Evolutionary conservation across 2,329 filamentous ascomycete species (phyloP).

Genomic region (Fusarium clavum): DNA sequence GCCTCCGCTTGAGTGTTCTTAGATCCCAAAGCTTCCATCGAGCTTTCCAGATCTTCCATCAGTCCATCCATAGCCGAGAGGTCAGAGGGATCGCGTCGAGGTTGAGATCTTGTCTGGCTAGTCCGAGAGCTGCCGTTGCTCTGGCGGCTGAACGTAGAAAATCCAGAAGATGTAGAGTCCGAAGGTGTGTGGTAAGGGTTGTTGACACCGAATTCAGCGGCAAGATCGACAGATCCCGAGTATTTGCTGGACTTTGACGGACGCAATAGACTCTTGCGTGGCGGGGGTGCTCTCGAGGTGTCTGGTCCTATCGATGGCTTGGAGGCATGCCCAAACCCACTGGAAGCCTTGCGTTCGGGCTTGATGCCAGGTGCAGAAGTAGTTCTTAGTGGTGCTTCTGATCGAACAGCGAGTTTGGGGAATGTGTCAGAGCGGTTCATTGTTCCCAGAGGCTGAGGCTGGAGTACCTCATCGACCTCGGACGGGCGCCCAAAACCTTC

Average conservation of each 20-base stretch:
- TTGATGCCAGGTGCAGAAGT: conserved; percentile 62
- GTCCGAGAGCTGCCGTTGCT: conserved; percentile 72
- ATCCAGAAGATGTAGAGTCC: conserved; percentile 73
- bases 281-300: conserved; percentile 64
- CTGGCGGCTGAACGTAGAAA: conserved; percentile 68
- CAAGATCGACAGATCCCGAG: conserved; percentile 63
- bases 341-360: conserved; percentile 52
- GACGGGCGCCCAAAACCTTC: conserved; percentile 67
- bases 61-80: conserved; percentile 62
- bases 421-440: conserved; percentile 66
- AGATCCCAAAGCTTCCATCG: conserved; percentile 55
- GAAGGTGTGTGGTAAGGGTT: conserved; percentile 74
- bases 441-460: conserved; percentile 53
- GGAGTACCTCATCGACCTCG: conserved; percentile 50
- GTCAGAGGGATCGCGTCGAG: conserved; percentile 56
- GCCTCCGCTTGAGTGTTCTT: conserved; percentile 52
- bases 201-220: conserved; percentile 68
- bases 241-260: conserved; percentile 55
- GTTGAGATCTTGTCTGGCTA: conserved; percentile 50
- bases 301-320: conserved; percentile 61
- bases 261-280: conserved; percentile 61
- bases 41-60: conserved; percentile 67
- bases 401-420: conserved; percentile 55
- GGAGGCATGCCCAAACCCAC: conserved; percentile 46
- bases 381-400: conserved; percentile 56